phyloP scores from a whole-genome alignment of 192 early-diverging fungal genomes.

The Pilaira anomala region DNA sequence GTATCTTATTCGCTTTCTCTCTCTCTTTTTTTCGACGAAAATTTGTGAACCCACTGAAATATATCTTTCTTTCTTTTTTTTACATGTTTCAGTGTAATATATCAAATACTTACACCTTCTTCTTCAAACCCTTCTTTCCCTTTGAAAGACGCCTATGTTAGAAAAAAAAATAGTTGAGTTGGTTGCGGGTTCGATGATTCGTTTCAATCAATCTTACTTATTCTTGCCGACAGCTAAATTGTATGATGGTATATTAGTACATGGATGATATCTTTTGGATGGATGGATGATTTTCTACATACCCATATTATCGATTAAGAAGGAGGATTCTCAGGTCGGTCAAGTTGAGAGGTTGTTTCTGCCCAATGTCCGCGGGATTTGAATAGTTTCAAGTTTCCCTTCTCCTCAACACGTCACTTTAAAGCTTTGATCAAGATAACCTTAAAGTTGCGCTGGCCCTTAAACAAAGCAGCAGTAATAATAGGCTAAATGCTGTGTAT shows the following conservation, averaged over 20 bases:
- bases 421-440: too few relatives aligned
- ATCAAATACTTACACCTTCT: constrained; percentile 65
- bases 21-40: background rate
- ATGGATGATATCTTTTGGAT: background rate
- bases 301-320: background rate
- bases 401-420: too few relatives aligned
- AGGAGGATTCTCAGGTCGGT: too few relatives aligned
- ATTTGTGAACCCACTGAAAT: background rate
- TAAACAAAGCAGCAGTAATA: too few relatives aligned
- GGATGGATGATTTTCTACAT: background rate
- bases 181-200: background rate
- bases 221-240: constrained; percentile 63
- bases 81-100: background rate
- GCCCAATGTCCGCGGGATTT: too few relatives aligned
- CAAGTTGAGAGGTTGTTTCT: too few relatives aligned
- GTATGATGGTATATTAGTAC: background rate
- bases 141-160: constrained; percentile 65
- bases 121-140: constrained; percentile 82
- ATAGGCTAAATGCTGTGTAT: too few relatives aligned
- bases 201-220: constrained; percentile 45
- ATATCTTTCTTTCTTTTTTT: too few relatives aligned
- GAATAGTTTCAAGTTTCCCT: too few relatives aligned
- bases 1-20: background rate
- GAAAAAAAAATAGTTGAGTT: background rate
- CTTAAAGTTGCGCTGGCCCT: too few relatives aligned